Base-by-base conservation (phyloP, 805 yeast species). In the Pichia exigua region DNA sequence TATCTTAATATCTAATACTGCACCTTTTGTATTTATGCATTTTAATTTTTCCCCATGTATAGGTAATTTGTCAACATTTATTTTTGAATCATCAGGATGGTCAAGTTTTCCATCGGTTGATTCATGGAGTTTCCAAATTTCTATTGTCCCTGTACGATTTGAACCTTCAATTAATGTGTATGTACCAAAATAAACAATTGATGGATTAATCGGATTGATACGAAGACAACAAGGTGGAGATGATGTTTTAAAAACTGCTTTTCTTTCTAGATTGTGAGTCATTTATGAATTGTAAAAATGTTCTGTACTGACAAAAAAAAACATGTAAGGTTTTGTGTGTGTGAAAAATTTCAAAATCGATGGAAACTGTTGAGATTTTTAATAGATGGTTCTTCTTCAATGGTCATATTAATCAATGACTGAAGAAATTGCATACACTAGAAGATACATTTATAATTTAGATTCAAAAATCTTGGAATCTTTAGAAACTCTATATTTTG, bases 191-290 rank as follows among this genome's bases (percentile, higher is more conserved):
- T 88, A 62, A 1, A 88, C 56, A 11, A 77, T 61, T 0, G 74
- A 59, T 4, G 66, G 59, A 43, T 81, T 78, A 0, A 61, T 53
- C 0, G 86, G 85, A 48, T 77, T 79, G 11, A 83, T 74, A 39
- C 83, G 73, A 4, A 92, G 65, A 44, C 87, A 83, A 64, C 98
- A 94, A 1, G 98, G 97, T 1, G 98, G 98, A 2, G 81, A 69
- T 1, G 70, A 65, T 0, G 92, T 73, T 24, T 66, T 68, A 3
- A 73, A 65, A 1, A 58, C 56, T 3, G 70, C 64, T 1, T 64
- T 30, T 50, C 74, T 54, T 43, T 58, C 35, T 8, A 52, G 41
- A 18, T 32, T 48, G 27, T 46, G 45, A 32, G 44, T 50, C 53
- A 50, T 50, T 22, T 17, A 12, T 5, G 38, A 20, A 30, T 30